Base-by-base conservation (phyloP, 192 early-diverging fungal genomes). In the Chytriomyces hyalinus region DNA sequence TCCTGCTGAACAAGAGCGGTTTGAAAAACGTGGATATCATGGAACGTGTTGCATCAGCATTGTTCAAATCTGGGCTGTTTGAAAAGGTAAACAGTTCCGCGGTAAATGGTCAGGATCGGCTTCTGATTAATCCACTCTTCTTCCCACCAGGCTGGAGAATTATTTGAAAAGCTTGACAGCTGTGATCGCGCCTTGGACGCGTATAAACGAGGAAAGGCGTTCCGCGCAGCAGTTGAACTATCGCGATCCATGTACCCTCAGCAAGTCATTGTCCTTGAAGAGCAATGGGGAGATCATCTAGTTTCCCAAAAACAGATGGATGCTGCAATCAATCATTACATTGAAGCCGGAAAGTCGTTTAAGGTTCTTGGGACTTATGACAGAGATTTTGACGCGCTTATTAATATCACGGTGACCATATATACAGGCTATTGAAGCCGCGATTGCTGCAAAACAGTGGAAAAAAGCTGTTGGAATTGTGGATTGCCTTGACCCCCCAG, bases 241-340 rank as follows among this genome's bases (percentile, higher is more conserved):
- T 83, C 81, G 49, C 65, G 90, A 13, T 70, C 68, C 8, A 69
- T 84, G 48, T 87, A 81, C 62, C 90, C 90, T 49, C 80, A 86
- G 36, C 78, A 90, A 77, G 87, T 90, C 24, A 79, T 90, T 69
- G 78, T 83, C 45, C 75, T 90, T 22, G 88, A 90, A 83, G 89
- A 90, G 81, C 87, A 89, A 82, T 91, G 90, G 90, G 90, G 90
- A 43, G 87, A 91, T 64, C 80, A 90, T 65, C 73, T 91, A n/a
- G 85, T 87, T 47, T 78, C 87, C 6, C 84, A 83, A 50, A 89
- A 88, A 71, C 90, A 90, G 63, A 88, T 87, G 77, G 90, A 91
- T 57, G 87, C 84, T 8, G 90, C 90, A 22, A 88, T 91, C 62
- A 90, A 90, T 72, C 90, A 91, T 61, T 91, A 87, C 73, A 91